Evolutionary conservation across 768 basidiomycete genomes (phyloP).

Genomic region (Chalciporus chontae): DNA sequence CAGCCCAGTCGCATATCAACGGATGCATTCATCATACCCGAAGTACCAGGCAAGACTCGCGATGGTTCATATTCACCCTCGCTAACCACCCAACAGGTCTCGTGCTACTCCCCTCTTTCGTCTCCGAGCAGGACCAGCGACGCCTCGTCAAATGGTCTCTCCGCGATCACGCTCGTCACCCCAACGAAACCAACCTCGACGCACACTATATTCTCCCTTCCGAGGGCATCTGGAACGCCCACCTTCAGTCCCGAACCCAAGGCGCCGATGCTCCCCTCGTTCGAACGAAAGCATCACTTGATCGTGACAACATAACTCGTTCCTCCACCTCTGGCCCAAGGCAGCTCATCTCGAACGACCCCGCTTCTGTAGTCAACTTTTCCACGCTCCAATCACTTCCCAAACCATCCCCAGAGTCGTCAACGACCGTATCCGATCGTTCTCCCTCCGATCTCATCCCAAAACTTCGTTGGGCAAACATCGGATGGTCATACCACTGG

Average conservation of each 20-base stretch:
- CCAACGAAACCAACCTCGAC: slow-evolving; percentile 89
- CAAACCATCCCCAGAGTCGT: slow-evolving; percentile 64
- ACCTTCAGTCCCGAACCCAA: slow-evolving; percentile 34
- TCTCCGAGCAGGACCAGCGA: slow-evolving; percentile 61
- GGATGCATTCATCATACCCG: slow-evolving; percentile 9
- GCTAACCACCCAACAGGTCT: slow-evolving; percentile 57
- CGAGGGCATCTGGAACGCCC: slow-evolving; percentile 75
- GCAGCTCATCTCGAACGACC: slow-evolving; percentile 66
- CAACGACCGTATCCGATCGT: slow-evolving; percentile 50
- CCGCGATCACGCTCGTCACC: slow-evolving; percentile 64
- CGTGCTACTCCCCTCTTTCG: slow-evolving; percentile 75
- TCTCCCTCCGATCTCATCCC: slow-evolving; percentile 55
- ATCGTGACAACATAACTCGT: slow-evolving; percentile 2
- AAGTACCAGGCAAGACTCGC: slow-evolving; percentile 40
- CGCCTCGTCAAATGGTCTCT: slow-evolving; percentile 72
- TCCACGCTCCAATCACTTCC: slow-evolving; percentile 48
- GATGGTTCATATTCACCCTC: neutral
- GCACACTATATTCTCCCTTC: slow-evolving; percentile 77
- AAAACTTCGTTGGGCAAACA: slow-evolving; percentile 92
- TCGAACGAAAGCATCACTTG: slow-evolving; percentile 36
- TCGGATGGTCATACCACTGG: slow-evolving; percentile 98
- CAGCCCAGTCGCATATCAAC: slow-evolving; percentile 5
- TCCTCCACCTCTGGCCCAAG: slow-evolving; percentile 48
- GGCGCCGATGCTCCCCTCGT: slow-evolving; percentile 38
- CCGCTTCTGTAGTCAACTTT: slow-evolving; percentile 59